These are phyloP conservation scores for Yamadazyma trypodendri DNA, from an alignment of 1,139 yeast species.

Conservation along the genomic window DNA sequence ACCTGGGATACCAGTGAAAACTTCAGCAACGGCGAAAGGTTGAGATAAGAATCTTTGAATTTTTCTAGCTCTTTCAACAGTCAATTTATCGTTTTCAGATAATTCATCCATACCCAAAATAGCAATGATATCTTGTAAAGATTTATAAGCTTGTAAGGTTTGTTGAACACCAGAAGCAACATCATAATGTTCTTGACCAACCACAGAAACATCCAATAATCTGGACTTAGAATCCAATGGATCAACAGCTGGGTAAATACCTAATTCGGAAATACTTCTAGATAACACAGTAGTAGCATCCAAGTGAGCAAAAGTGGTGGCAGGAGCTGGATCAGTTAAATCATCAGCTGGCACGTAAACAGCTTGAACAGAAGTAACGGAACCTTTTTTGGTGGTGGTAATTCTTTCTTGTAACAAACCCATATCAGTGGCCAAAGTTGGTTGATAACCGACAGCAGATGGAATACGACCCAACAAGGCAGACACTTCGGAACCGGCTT, in stretches of 20 bases:
- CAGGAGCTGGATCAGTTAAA: constrained; percentile 99
- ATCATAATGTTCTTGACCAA: constrained; percentile 98
- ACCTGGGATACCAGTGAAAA: constrained; percentile 99
- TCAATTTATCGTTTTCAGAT: constrained; percentile 96
- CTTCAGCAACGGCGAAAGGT: constrained; percentile 99
- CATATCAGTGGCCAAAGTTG: constrained; percentile 99
- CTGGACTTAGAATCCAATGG: constrained; percentile 99
- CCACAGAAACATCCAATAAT: constrained; percentile 94
- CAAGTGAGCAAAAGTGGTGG: constrained; percentile 99
- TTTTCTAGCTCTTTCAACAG: constrained; percentile 99
- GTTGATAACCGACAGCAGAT: constrained; percentile 99
- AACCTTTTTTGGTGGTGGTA: constrained; percentile 99
- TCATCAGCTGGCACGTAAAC: constrained; percentile 99
- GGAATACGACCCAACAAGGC: constrained; percentile 99
- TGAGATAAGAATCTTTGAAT: constrained; percentile 99
- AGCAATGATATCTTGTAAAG: constrained; percentile 99
- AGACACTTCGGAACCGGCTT: constrained; percentile 99
- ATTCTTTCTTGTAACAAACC: constrained; percentile 99
- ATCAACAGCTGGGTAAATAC: constrained; percentile 99
- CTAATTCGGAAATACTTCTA: constrained; percentile 99
- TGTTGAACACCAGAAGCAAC: constrained; percentile 95
- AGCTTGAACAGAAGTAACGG: constrained; percentile 99
- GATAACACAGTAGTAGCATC: constrained; percentile 99
- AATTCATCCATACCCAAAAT: constrained; percentile 99
- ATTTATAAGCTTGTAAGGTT: constrained; percentile 99